Evolutionary conservation across 306 rosid genomes (phyloP), one percentile per base, ranked within the genome.

Genomic region (Begonia loranthoides): DNA sequence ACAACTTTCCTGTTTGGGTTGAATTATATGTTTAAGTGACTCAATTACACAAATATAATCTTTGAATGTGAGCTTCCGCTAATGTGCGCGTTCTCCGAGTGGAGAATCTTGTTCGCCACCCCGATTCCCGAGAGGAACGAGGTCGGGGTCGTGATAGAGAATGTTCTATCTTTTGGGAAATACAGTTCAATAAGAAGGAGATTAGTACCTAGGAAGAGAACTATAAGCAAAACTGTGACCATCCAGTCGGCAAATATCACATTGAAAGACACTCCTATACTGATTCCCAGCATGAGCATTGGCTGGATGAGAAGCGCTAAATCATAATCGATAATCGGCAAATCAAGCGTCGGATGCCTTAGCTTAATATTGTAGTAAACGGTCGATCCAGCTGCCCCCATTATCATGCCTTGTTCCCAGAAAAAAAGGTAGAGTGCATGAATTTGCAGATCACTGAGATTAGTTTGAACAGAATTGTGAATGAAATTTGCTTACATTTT

Each of bases 241-340:
- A 90, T 65, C 97, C 97, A 85, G 60, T 90, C 97, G 50, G 97
- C 83, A 73, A 90, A 90, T n/a, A 82, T 48, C 59, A 85, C 95
- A 12, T 82, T 90, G 66, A 82, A 90, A 50, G 76, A 65, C 48
- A 90, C 97, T 56, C 97, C 97, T 21, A 90, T 70, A 59, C 97
- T 90, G 65, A 90, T 85, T 12, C 97, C 97, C 56, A 85, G 67
- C 97, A 90, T 90, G 57, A 90, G 95, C 97, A 90, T 90, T 10
- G 97, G 97, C 66, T 85, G 95, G 69, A 90, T 76, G 55, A 90
- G 97, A 52, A 90, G 70, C 1, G 84, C 85, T 74, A 90, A 74
- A 74, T 90, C 97, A 70, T 90, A 90, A 67, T 90, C 97, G 14
- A 85, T 90, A 50, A 90, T 74, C 14, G 95, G 94, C 81, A 82